Evolutionary conservation across 306 rosid species (phyloP), one percentile per base, ranked within the genome.

Genomic region (Cicer arietinum): DNA sequence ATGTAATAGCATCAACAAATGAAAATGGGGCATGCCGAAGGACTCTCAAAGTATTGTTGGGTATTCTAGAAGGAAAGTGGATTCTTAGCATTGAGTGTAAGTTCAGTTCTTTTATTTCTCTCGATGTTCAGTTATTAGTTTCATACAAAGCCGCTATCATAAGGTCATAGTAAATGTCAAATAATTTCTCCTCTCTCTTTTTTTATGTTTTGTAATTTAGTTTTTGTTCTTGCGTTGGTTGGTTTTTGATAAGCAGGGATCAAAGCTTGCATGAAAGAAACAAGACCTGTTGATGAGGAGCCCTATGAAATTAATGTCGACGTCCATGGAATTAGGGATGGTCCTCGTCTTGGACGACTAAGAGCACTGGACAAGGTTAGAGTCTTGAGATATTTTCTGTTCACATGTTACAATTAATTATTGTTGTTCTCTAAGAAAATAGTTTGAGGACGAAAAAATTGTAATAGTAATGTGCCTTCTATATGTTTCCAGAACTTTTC

Each of bases 41-140:
- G 81, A 94, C 99, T 77, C 91, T 94, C 73, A 94, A 94, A 89
- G 91, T 89, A 66, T 82, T 94, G 82, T 9, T 89, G 90, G 99
- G 93, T 74, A 92, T 92, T 73, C 85, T 94, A 84, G 90, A 89
- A 80, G 99, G 99, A 70, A 94, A 88, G 83, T 94, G 99, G 99
- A 86, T 94, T 81, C 81, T 94, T 67, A 85, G 74, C 57, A 75
- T 87, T 77, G 89, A 77, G 48, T 94, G 99, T 92, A 78, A 86
- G 91, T 69, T 70, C 53, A 71, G 7, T 35, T 70, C 7, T 63
- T 65, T 13, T 43, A 30, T 77, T 71, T 71, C 62, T 44, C 37
- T 66, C 35, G 42, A 14, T 20, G 7, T n/a, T 7, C 53, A 9
- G 44, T n/a, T 54, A 37, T 8, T 57, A 13, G 57, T 58, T 48